These are phyloP conservation scores for Saccharomyces kudriavzevii DNA, from an alignment of 805 yeast species.

Conservation along the genomic window DNA sequence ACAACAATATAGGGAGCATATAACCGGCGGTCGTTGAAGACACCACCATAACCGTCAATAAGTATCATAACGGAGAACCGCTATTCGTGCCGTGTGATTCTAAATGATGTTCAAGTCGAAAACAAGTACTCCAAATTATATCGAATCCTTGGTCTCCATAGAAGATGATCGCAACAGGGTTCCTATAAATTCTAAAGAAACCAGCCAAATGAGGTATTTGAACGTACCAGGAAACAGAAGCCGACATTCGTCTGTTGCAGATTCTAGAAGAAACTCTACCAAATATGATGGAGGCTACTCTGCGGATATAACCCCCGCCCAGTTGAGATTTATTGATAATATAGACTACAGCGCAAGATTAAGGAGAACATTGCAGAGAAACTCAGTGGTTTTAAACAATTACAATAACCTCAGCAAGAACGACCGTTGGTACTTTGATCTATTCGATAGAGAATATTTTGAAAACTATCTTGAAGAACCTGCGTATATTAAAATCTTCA, in stretches of 20 bases:
- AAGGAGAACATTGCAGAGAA: neutral
- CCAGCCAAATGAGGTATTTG: neutral
- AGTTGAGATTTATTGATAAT: neutral
- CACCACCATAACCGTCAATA: neutral
- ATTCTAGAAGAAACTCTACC: neutral
- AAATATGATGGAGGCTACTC: slow-evolving; percentile 9
- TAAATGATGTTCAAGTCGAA: neutral
- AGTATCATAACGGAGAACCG: neutral
- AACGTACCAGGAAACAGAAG: neutral
- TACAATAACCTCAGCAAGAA: slow-evolving; percentile 2
- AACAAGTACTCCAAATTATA: neutral
- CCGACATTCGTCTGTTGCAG: neutral
- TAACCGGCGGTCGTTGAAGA: neutral
- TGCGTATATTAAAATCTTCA: slow-evolving; percentile 44
- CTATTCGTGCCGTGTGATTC: neutral
- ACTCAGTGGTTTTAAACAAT: neutral
- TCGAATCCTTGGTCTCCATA: neutral
- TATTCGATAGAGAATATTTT: slow-evolving; percentile 32
- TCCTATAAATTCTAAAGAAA: neutral
- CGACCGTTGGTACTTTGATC: slow-evolving; percentile 12
- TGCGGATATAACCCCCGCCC: slow-evolving; percentile 13
- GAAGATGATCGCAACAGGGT: neutral
- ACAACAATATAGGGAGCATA: neutral
- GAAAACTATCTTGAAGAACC: slow-evolving; percentile 42
- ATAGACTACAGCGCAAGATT: neutral